phyloP scores from a whole-genome alignment of 179 eudicot species.

The Actinidia chinensis region DNA sequence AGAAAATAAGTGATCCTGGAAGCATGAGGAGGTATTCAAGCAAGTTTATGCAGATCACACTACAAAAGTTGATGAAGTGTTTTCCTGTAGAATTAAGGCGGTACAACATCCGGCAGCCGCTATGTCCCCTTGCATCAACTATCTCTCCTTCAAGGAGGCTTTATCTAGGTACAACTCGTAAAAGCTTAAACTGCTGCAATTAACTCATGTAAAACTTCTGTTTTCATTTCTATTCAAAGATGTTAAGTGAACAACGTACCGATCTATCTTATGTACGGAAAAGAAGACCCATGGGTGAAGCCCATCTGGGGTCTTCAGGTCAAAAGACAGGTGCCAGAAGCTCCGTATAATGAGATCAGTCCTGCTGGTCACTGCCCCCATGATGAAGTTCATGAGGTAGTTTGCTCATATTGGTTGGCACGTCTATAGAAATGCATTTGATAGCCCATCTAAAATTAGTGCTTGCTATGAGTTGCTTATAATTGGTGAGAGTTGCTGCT shows the following conservation, averaged over 20 bases:
- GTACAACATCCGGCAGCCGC: conserved; percentile 96
- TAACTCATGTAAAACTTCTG: background rate
- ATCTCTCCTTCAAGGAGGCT: conserved; percentile 77
- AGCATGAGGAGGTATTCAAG: conserved; percentile 71
- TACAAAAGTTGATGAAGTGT: conserved; percentile 79
- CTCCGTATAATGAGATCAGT: conserved; percentile 89
- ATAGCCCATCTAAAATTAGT: background rate
- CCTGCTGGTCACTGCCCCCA: conserved; percentile 99
- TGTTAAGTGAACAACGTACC: conserved; percentile 58
- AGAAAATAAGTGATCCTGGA: conserved; percentile 84
- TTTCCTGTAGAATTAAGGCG: conserved; percentile 64
- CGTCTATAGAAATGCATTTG: conserved; percentile 4
- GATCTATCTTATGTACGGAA: conserved; percentile 82
- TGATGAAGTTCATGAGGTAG: conserved; percentile 97
- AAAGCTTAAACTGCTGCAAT: background rate
- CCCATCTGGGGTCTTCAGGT: conserved; percentile 87
- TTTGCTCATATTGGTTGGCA: conserved; percentile 4
- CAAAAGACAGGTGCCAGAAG: conserved; percentile 71
- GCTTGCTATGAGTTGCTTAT: background rate
- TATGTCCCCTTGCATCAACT: conserved; percentile 83
- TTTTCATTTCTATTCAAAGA: conserved; percentile 42
- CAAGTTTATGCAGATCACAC: conserved; percentile 96
- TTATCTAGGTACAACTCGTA: conserved; percentile 52
- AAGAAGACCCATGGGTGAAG: conserved; percentile 96
- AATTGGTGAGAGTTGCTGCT: background rate